Conservation (phyloP, 768 basidiomycete species). For the Multifurca ochricompacta region DNA sequence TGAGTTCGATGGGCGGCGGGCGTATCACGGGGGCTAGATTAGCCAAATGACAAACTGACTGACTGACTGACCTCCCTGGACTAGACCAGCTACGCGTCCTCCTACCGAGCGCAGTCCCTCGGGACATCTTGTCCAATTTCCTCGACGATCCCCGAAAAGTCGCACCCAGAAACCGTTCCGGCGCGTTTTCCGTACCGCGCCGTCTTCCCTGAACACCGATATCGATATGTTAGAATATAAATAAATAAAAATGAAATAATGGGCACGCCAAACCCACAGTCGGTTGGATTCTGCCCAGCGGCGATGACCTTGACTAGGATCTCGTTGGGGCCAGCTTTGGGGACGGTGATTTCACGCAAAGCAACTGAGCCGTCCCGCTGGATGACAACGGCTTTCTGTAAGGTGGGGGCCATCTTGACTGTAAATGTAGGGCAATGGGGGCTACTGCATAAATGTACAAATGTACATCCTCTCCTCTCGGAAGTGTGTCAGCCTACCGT, state of each 20-base stretch:
- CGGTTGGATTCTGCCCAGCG: conserved; percentile 28
- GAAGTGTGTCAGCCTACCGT: too few species aligned
- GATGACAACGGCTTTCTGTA: conserved; percentile 1
- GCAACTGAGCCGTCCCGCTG: conserved; percentile 4
- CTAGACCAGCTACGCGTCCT: conserved; percentile 25
- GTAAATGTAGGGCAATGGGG: neutral
- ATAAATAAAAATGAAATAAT: neutral
- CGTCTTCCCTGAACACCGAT: conserved; percentile 12
- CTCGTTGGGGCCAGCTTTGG: conserved; percentile 12
- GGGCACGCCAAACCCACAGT: conserved; percentile 6
- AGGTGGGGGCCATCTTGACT: conserved; percentile 4
- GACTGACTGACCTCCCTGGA: conserved; percentile 21
- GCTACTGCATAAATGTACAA: too few species aligned
- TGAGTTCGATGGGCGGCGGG: neutral
- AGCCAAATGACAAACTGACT: too few species aligned
- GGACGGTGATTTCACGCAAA: conserved; percentile 7
- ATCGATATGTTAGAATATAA: too few species aligned
- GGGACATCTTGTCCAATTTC: conserved; percentile 21
- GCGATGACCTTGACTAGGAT: conserved; percentile 24
- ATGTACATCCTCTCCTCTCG: too few species aligned
- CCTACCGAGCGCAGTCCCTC: conserved; percentile 20
- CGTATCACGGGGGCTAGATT: neutral
- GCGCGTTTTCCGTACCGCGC: neutral
- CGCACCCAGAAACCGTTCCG: conserved; percentile 24
- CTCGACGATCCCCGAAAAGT: conserved; percentile 25